Conservation (phyloP, 2,329 filamentous ascomycete species). For the Clarireedia paspali region DNA sequence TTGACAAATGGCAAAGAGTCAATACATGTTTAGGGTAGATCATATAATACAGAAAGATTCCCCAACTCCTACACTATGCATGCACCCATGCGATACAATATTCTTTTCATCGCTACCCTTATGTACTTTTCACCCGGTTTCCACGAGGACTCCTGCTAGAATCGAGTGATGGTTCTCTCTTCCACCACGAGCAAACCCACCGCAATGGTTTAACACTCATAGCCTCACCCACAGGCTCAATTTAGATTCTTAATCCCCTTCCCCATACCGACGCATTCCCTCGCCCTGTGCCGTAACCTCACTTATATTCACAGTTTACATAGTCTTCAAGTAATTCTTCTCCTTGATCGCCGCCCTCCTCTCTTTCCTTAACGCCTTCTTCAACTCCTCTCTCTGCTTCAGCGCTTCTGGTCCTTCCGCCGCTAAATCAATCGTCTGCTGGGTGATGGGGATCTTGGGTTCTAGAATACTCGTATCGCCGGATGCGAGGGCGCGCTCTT, state of each 20-base stretch:
- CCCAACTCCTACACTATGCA: not conserved
- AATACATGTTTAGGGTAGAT: not conserved
- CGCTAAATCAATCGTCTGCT: slow-evolving; percentile 68
- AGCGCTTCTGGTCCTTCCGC: slow-evolving; percentile 38
- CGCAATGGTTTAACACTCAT: not conserved
- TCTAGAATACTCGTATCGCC: slow-evolving; percentile 59
- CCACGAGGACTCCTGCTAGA: not conserved
- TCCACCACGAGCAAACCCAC: too few relatives aligned
- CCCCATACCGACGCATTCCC: not conserved
- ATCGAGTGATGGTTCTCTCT: too few relatives aligned
- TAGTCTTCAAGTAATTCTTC: slow-evolving; percentile 74
- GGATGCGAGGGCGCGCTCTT: slow-evolving; percentile 53
- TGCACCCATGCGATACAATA: not conserved
- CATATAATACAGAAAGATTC: slow-evolving; percentile 3
- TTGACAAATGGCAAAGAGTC: not conserved
- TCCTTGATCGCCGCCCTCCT: slow-evolving; percentile 75
- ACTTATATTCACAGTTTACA: slow-evolving; percentile 35
- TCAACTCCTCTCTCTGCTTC: slow-evolving; percentile 53
- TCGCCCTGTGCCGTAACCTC: not conserved
- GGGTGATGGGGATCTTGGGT: slow-evolving; percentile 65
- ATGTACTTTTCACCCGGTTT: not conserved
- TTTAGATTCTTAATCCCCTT: not conserved
- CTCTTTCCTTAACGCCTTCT: slow-evolving; percentile 65
- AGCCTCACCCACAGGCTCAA: too few relatives aligned
- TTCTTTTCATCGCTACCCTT: not conserved